Evolutionary conservation across 306 rosid species (phyloP).

Genomic region (Clitoria ternatea): DNA sequence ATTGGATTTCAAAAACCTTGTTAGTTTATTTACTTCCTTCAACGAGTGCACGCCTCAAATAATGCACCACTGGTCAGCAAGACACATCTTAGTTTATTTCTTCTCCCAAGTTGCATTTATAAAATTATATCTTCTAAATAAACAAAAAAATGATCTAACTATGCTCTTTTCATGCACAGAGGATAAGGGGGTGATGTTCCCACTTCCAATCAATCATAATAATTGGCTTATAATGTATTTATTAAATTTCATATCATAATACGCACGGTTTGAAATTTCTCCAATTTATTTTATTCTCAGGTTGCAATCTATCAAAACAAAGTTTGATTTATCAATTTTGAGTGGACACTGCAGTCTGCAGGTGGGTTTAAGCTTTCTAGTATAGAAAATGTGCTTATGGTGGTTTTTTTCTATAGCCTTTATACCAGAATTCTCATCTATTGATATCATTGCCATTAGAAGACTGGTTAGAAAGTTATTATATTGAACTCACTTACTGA

Average conservation of each 20-base stretch:
- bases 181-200: conserved; percentile 24
- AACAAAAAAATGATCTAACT: not conserved
- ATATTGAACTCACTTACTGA: too few species aligned
- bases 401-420: too few species aligned
- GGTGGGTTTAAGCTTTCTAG: not conserved
- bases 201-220: conserved; percentile 10
- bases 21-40: too few species aligned
- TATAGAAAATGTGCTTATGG: too few species aligned
- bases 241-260: not conserved
- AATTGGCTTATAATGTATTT: conserved; percentile 12
- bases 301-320: not conserved
- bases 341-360: conserved; percentile 1
- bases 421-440: too few species aligned
- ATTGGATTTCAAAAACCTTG: too few species aligned
- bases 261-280: not conserved
- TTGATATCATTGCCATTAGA: too few species aligned
- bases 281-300: conserved; percentile 9
- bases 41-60: not conserved
- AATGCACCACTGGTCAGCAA: conserved; percentile 5
- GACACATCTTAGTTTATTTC: conserved; percentile 14
- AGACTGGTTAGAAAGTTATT: too few species aligned
- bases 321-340: conserved; percentile 13
- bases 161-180: conserved; percentile 15
- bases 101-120: conserved; percentile 32
- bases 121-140: conserved; percentile 33